A percentile compares a stretch with the other conserved stretches of the same genome.
Conservation (phyloP, 805 yeast genomes). For the Candida peoriensis region DNA sequence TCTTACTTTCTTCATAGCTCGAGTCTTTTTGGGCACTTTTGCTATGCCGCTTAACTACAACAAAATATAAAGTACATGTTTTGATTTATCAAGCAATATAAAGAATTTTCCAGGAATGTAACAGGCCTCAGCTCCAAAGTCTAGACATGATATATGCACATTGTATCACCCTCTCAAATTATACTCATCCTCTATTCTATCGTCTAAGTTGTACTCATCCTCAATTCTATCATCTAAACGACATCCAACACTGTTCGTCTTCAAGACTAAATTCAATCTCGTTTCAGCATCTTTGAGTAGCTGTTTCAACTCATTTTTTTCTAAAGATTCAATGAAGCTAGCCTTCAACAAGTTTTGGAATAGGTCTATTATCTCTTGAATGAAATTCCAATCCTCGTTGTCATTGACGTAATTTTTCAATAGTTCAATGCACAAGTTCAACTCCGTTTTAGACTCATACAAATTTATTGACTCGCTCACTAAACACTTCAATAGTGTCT, state of each 20-base stretch:
- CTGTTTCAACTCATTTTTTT: slow-evolving; percentile 32
- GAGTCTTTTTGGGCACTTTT: too few relatives aligned
- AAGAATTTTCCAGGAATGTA: too few relatives aligned
- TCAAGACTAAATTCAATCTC: slow-evolving; percentile 41
- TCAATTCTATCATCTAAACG: slow-evolving; percentile 20
- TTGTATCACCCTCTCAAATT: too few relatives aligned
- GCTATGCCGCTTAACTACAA: too few relatives aligned
- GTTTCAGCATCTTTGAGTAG: slow-evolving; percentile 40
- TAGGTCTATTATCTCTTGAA: slow-evolving; percentile 41
- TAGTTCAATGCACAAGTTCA: slow-evolving; percentile 44
- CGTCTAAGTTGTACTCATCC: slow-evolving; percentile 18
- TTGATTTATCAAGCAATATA: too few relatives aligned
- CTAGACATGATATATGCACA: too few relatives aligned
- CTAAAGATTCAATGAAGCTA: slow-evolving; percentile 38
- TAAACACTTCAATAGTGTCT: slow-evolving; percentile 41
- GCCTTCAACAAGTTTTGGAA: slow-evolving; percentile 41
- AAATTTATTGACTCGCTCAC: slow-evolving; percentile 43
- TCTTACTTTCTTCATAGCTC: too few relatives aligned
- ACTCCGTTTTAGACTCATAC: slow-evolving; percentile 42
- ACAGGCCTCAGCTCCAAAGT: too few relatives aligned
- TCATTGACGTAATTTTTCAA: slow-evolving; percentile 36
- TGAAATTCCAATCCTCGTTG: slow-evolving; percentile 41
- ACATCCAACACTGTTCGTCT: slow-evolving; percentile 41
- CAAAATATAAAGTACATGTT: too few relatives aligned
- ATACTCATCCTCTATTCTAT: slow-evolving; percentile 11